A percentile compares a stretch with the other conserved stretches of the same genome.
Conservation (phyloP, 2,329 filamentous ascomycete genomes). For the Dichotomopilus funicola region DNA sequence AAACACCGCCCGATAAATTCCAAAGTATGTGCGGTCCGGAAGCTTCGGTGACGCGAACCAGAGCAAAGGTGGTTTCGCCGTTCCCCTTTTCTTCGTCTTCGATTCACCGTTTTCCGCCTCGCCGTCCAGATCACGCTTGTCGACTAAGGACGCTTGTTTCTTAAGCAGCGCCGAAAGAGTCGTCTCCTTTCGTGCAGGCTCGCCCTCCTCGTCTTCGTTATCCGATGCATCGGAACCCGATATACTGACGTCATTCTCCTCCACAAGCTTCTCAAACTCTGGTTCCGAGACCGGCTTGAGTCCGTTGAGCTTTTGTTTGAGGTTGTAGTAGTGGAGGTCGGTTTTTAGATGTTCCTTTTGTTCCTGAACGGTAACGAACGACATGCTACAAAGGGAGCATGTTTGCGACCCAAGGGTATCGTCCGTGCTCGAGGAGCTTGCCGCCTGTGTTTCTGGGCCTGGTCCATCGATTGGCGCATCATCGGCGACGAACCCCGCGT, state of each 20-base stretch:
- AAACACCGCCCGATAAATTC: constrained; percentile 79
- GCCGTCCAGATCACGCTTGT: constrained; percentile 33
- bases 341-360: constrained; percentile 83
- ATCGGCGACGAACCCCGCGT: constrained; percentile 36
- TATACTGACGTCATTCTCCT: constrained; percentile 80
- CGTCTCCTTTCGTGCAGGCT: constrained; percentile 52
- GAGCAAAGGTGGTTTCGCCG: constrained; percentile 66
- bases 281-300: constrained; percentile 63
- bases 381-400: constrained; percentile 72
- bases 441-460: constrained; percentile 22
- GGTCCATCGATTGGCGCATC: constrained; percentile 23
- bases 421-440: constrained; percentile 17
- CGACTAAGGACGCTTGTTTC: constrained; percentile 70
- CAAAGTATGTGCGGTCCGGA: constrained; percentile 72
- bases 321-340: constrained; percentile 87
- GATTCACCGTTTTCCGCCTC: constrained; percentile 41
- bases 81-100: constrained; percentile 41
- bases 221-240: constrained; percentile 78
- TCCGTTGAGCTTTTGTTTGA: constrained; percentile 83
- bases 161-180: constrained; percentile 72
- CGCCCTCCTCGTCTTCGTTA: constrained; percentile 59
- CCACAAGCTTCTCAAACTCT: constrained; percentile 83
- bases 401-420: constrained; percentile 57
- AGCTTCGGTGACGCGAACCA: constrained; percentile 78
- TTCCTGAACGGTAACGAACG: constrained; percentile 67